Conservation (phyloP, 2,329 filamentous ascomycete genomes). For the Emergomyces pasteurianus region DNA sequence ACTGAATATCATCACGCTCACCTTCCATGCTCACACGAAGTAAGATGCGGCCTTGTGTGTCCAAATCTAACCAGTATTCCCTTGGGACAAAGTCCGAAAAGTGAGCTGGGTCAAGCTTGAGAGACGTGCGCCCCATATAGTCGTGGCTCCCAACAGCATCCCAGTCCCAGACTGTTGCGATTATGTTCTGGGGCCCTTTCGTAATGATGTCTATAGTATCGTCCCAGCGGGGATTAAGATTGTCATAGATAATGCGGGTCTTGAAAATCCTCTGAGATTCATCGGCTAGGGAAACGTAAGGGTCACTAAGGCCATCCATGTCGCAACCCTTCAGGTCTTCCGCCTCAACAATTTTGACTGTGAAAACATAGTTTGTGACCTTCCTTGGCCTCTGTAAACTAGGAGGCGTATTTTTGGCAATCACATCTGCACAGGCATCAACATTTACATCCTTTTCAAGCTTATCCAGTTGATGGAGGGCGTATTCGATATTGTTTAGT, state of each 20-base stretch:
- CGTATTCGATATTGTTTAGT: constrained; percentile 94
- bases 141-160: constrained; percentile 96
- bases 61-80: constrained; percentile 95
- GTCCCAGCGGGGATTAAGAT: constrained; percentile 90
- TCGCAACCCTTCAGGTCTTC: constrained; percentile 98
- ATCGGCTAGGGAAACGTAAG: constrained; percentile 91
- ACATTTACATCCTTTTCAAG: constrained; percentile 84
- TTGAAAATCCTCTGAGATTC: constrained; percentile 94
- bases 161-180: constrained; percentile 97
- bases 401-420: constrained; percentile 62
- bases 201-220: constrained; percentile 95
- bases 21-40: constrained; percentile 97
- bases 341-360: constrained; percentile 95
- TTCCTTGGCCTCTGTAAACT: constrained; percentile 55
- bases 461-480: constrained; percentile 81
- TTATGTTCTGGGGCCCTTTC: constrained; percentile 79
- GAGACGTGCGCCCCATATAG: constrained; percentile 88
- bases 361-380: constrained; percentile 87
- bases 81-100: constrained; percentile 92
- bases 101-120: constrained; percentile 95
- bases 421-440: constrained; percentile 73
- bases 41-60: constrained; percentile 82
- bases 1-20: constrained; percentile 94
- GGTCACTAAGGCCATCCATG: constrained; percentile 84
- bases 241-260: constrained; percentile 81